These are phyloP conservation scores for Pluteus cervinus DNA, from an alignment of 768 basidiomycete genomes.

Conservation along the genomic window DNA sequence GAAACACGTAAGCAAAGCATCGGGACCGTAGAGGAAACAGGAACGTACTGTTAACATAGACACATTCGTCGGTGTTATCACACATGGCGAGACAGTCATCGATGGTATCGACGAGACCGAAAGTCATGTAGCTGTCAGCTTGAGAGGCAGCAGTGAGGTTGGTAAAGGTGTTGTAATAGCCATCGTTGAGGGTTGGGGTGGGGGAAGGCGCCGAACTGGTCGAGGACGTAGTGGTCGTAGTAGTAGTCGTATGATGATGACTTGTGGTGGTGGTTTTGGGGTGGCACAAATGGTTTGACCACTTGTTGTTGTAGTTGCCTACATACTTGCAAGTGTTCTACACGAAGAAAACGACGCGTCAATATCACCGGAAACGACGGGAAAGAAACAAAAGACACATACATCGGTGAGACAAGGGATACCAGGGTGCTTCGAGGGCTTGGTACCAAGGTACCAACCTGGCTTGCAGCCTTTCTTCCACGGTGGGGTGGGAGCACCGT, in stretches of 20 bases:
- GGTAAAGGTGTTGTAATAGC: conserved; percentile 18
- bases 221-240: too few relatives aligned
- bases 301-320: too few relatives aligned
- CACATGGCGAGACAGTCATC: conserved; percentile 27
- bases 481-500: conserved; percentile 28
- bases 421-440: conserved; percentile 15
- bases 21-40: background rate
- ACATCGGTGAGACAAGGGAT: conserved; percentile 15
- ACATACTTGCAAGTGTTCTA: too few relatives aligned
- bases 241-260: too few relatives aligned
- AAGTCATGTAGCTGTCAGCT: conserved; percentile 29
- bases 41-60: conserved; percentile 25
- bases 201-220: conserved; percentile 14
- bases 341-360: too few relatives aligned
- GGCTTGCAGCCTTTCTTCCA: conserved; percentile 21
- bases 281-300: too few relatives aligned
- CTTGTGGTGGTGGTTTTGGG: too few relatives aligned
- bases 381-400: too few relatives aligned
- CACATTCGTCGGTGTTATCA: conserved; percentile 22
- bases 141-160: conserved; percentile 25
- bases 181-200: conserved; percentile 15
- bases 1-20: too few relatives aligned
- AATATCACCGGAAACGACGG: too few relatives aligned
- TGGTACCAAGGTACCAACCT: conserved; percentile 33
- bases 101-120: conserved; percentile 27